Base-by-base conservation (phyloP, 257 asterid species). In the Penstemon newberryi region DNA sequence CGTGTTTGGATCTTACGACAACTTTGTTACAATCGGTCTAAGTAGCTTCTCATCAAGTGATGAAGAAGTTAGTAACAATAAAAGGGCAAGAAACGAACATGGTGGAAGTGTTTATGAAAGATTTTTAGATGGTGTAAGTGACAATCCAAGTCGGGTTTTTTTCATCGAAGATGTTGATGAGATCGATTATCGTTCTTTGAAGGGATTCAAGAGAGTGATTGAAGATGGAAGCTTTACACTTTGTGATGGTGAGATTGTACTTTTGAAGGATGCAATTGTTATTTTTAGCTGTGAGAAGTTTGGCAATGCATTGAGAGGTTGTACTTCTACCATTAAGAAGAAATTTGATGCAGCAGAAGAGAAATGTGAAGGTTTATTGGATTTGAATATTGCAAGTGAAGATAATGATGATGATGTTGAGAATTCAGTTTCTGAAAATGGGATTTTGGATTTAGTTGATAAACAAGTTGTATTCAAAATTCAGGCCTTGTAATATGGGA, bases 311-410 rank as follows among this genome's bases (percentile, higher is more conserved):
- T 56, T 75, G 12, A 76, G 75, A 65, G 71, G 75, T 38, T 44
- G 56, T 56, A 70, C 79, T 67, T 73, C 78, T 68, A 53, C 37
- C n/a, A 13, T 8, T 8, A 74, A 19, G 54, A 66, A 39, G 8
- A 52, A 42, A 33, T 38, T 54, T 7, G 65, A 64, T 4, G 58
- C 56, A 9, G 63, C 56, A 6, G 75, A 60, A 45, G 74, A 63
- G 63, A 75, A 37, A 62, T n/a, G 64, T 3, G 47, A 68, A 49
- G 60, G 43, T 11, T 2, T 73, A 7, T 66, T 89, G 73, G 97
- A 92, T 86, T 76, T 92, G 90, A 92, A 92, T 57, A 52, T 92
- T 62, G 83, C 91, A 13, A 82, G 77, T 33, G 91, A 78, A 61
- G 84, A 69, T n/a, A 83, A 56, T 43, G 51, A 72, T 12, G 40